These are phyloP conservation scores for Hordeum pubiflorum DNA, from an alignment of 202 grass and related monocot genomes.

Conservation along the genomic window DNA sequence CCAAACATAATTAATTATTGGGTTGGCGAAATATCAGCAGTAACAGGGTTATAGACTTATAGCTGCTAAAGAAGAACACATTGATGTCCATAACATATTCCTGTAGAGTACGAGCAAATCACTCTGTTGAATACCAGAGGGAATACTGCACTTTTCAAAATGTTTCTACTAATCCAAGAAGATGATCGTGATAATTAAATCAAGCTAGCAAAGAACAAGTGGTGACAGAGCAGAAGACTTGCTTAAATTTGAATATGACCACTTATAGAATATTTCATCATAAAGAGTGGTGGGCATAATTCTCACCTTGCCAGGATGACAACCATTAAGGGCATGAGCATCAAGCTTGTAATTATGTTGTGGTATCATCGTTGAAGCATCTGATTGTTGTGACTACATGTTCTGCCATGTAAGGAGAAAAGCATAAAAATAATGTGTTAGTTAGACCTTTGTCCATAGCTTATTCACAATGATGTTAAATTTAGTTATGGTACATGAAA, in stretches of 20 bases:
- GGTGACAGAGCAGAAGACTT: neutral
- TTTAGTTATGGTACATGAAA: too few species aligned
- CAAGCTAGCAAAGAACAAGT: constrained; percentile 13
- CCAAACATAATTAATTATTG: neutral
- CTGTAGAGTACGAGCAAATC: neutral
- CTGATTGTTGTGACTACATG: constrained; percentile 52
- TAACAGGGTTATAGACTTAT: neutral
- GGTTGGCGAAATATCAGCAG: neutral
- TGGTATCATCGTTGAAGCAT: constrained; percentile 69
- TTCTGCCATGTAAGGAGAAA: neutral
- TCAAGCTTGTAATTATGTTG: constrained; percentile 98
- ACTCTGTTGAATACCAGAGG: neutral
- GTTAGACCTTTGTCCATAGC: too few species aligned
- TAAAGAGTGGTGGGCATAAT: neutral
- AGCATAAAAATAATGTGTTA: too few species aligned
- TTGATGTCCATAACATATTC: constrained; percentile 2
- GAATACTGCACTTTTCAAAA: neutral
- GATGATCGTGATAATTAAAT: neutral
- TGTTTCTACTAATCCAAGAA: neutral
- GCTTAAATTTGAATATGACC: neutral
- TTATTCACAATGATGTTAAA: too few species aligned
- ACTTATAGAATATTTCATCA: neutral
- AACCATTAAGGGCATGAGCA: constrained; percentile 66
- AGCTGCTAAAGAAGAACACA: neutral
- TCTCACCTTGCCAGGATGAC: constrained; percentile 75